Percentiles rank a stretch among this genome's conserved stretches.
phyloP scores from a whole-genome alignment of 208 protist genomes.

The Endotrypanum monterogeii region DNA sequence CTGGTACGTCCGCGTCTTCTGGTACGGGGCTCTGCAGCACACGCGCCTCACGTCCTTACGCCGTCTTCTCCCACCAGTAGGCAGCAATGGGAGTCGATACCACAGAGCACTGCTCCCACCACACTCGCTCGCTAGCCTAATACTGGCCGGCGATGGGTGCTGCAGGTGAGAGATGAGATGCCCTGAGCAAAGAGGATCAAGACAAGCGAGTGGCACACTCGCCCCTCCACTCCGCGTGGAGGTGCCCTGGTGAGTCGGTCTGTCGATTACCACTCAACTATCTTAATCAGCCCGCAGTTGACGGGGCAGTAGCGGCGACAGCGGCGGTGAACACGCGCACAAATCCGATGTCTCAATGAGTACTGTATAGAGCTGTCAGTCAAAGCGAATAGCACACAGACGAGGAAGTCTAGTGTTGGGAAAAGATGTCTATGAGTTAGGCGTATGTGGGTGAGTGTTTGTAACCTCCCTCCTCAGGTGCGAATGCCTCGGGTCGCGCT shows the following conservation, averaged over 20 bases:
- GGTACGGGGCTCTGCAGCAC: background rate
- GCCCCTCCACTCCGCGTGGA: background rate
- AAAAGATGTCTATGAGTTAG: background rate
- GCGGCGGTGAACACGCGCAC: background rate
- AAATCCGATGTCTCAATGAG: background rate
- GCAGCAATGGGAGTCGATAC: background rate
- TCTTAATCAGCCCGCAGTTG: background rate
- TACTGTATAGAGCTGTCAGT: background rate
- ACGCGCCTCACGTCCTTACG: background rate
- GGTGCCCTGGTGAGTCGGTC: background rate
- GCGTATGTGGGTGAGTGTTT: background rate
- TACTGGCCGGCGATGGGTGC: background rate
- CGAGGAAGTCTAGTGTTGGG: background rate
- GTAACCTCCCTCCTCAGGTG: background rate
- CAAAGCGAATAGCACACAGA: background rate
- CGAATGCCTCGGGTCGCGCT: background rate
- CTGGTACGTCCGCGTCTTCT: background rate
- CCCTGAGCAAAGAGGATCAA: background rate
- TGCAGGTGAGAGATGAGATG: background rate
- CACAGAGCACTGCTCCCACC: background rate
- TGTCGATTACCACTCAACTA: background rate
- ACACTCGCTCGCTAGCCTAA: background rate
- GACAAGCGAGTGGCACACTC: conserved; percentile 1
- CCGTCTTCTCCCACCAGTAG: background rate
- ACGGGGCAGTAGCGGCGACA: background rate